phyloP scores from a whole-genome alignment of 805 yeast species.

The Kockiozyma suomiensis region DNA sequence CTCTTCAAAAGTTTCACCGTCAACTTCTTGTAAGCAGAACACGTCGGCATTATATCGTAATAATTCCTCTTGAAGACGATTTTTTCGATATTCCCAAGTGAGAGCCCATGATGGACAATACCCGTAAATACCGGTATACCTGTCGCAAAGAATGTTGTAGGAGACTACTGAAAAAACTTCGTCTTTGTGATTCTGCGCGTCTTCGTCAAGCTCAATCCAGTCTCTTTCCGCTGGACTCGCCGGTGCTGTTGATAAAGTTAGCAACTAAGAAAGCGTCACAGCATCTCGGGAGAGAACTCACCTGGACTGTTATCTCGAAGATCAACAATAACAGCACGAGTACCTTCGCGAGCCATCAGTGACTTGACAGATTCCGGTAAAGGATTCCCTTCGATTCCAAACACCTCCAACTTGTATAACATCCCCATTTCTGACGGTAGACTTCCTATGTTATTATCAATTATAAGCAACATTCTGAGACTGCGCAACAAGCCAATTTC shows the following conservation, averaged over 20 bases:
- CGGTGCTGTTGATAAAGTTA: constrained; percentile 35
- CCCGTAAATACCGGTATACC: constrained; percentile 90
- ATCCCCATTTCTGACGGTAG: constrained; percentile 87
- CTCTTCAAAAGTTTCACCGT: constrained; percentile 80
- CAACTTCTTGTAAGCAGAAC: constrained; percentile 94
- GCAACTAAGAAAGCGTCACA: neutral
- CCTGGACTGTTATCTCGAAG: constrained; percentile 78
- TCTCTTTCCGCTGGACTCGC: constrained; percentile 72
- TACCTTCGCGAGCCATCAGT: constrained; percentile 77
- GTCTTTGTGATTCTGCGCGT: constrained; percentile 54
- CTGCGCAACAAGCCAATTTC: constrained; percentile 83
- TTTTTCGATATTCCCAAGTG: constrained; percentile 87
- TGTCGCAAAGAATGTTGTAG: constrained; percentile 92
- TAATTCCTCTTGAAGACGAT: constrained; percentile 73
- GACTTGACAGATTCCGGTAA: constrained; percentile 65
- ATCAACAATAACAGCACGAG: constrained; percentile 76
- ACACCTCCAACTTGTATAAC: constrained; percentile 76
- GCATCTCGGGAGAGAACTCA: neutral
- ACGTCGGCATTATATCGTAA: constrained; percentile 68
- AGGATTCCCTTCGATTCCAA: constrained; percentile 94
- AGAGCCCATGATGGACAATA: constrained; percentile 98
- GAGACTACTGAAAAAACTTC: constrained; percentile 72
- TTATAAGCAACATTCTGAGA: constrained; percentile 77
- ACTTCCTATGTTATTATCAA: constrained; percentile 77
- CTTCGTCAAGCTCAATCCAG: constrained; percentile 79